These are phyloP conservation scores for Rhizomucor pusillus DNA, from an alignment of 371 early-diverging fungal genomes.

Conservation along the genomic window DNA sequence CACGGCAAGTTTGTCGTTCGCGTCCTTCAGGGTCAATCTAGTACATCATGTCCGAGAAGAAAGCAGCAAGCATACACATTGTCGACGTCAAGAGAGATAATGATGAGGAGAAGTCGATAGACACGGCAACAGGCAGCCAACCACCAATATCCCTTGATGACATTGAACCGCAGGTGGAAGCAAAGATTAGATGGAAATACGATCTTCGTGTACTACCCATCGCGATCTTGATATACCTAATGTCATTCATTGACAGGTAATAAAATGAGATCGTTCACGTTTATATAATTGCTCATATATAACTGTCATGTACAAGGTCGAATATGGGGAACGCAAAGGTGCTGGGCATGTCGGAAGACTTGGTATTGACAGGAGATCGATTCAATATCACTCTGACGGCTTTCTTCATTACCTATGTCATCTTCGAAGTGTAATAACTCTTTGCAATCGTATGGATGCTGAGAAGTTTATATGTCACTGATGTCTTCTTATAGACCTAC, in stretches of 20 bases:
- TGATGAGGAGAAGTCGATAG: background rate
- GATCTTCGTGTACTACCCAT: conserved; percentile 29
- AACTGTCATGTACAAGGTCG: conserved; percentile 14
- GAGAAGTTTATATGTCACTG: too few species aligned
- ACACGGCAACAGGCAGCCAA: too few species aligned
- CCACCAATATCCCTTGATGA: conserved; percentile 4
- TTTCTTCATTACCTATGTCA: conserved; percentile 26
- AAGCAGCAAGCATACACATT: too few species aligned
- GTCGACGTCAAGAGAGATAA: too few species aligned
- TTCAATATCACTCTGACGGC: conserved; percentile 18
- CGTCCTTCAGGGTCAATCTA: background rate
- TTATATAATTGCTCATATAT: background rate
- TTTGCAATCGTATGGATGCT: too few species aligned
- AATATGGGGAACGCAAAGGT: conserved; percentile 48
- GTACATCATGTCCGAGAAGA: too few species aligned
- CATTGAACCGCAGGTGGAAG: conserved; percentile 23
- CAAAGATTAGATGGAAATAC: conserved; percentile 25
- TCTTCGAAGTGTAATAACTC: conserved; percentile 28
- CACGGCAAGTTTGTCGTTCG: too few species aligned
- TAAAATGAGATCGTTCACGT: background rate
- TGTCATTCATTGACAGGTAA: conserved; percentile 38
- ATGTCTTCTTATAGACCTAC: too few species aligned
- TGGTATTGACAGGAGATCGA: conserved; percentile 21
- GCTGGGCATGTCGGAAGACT: conserved; percentile 28
- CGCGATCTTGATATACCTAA: conserved; percentile 27